Percentiles rank a stretch among this genome's conserved stretches.
Evolutionary conservation across 306 rosid species (phyloP).

Genomic region (Gleditsia sinensis): DNA sequence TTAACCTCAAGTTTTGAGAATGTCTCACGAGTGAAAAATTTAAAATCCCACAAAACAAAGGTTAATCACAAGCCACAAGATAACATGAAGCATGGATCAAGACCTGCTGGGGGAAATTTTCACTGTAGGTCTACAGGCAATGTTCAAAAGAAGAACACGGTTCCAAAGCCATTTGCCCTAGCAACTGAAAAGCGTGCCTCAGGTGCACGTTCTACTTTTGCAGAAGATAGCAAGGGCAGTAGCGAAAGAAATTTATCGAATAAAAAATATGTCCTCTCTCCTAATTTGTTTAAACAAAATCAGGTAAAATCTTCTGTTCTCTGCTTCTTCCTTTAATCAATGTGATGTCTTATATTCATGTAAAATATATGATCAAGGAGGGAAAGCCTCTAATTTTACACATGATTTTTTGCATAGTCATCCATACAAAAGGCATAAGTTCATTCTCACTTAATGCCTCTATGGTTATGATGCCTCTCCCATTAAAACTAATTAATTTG

Average conservation of each 20-base stretch:
- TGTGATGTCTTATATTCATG: neutral
- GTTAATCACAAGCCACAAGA: slow-evolving; percentile 49
- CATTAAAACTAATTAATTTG: neutral
- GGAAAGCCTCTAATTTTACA: slow-evolving; percentile 8
- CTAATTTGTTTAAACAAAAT: slow-evolving; percentile 58
- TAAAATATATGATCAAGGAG: slow-evolving; percentile 1
- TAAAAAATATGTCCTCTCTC: slow-evolving; percentile 42
- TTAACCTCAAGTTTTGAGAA: slow-evolving; percentile 45
- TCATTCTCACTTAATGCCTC: neutral
- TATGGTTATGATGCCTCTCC: neutral
- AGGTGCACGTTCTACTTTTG: slow-evolving; percentile 52
- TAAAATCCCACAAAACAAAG: slow-evolving; percentile 48
- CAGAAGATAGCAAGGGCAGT: slow-evolving; percentile 38
- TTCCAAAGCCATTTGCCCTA: slow-evolving; percentile 86
- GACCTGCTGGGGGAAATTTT: slow-evolving; percentile 51
- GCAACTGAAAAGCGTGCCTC: slow-evolving; percentile 95
- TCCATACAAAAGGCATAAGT: slow-evolving; percentile 9
- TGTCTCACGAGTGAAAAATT: slow-evolving; percentile 41
- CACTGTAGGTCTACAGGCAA: slow-evolving; percentile 51
- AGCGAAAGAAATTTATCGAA: slow-evolving; percentile 43
- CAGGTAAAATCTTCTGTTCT: slow-evolving; percentile 54
- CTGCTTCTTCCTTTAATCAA: slow-evolving; percentile 2
- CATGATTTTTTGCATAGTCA: slow-evolving; percentile 6
- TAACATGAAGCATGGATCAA: slow-evolving; percentile 50
- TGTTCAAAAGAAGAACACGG: slow-evolving; percentile 62